phyloP scores from a whole-genome alignment of 306 rosid genomes.

The Citrullus amarus region DNA sequence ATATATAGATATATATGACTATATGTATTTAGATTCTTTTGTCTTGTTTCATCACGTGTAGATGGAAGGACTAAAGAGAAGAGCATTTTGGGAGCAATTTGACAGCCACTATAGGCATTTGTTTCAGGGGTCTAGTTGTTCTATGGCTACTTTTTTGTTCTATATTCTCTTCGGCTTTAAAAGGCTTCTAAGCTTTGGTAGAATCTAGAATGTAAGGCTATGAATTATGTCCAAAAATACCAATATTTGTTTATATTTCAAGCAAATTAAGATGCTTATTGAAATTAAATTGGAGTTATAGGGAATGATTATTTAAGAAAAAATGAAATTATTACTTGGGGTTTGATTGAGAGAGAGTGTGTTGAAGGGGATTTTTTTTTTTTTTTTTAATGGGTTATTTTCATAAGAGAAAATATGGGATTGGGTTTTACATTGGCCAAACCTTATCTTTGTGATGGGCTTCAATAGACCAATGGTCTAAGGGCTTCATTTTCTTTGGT shows the following conservation, averaged over 20 bases:
- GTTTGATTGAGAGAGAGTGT: background rate
- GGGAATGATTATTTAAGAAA: background rate
- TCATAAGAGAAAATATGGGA: background rate
- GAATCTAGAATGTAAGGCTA: background rate
- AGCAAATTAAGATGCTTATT: background rate
- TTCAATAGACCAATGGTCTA: background rate
- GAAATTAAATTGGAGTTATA: background rate
- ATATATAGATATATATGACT: background rate
- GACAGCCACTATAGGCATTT: background rate
- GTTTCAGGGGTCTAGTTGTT: background rate
- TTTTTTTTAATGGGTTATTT: background rate
- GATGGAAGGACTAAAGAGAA: background rate
- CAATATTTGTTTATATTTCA: background rate
- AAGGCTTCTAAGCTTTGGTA: background rate
- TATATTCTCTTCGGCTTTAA: background rate
- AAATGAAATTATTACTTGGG: background rate
- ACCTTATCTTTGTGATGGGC: background rate
- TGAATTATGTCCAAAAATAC: background rate
- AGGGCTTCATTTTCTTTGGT: background rate
- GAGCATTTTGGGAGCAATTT: background rate
- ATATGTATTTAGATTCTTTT: background rate
- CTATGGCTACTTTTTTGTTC: background rate
- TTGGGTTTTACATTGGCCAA: background rate
- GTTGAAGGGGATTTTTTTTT: background rate
- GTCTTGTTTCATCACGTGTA: background rate